Base-by-base conservation (phyloP, 371 early-diverging fungal genomes). In the Nosema muscidifuracis region DNA sequence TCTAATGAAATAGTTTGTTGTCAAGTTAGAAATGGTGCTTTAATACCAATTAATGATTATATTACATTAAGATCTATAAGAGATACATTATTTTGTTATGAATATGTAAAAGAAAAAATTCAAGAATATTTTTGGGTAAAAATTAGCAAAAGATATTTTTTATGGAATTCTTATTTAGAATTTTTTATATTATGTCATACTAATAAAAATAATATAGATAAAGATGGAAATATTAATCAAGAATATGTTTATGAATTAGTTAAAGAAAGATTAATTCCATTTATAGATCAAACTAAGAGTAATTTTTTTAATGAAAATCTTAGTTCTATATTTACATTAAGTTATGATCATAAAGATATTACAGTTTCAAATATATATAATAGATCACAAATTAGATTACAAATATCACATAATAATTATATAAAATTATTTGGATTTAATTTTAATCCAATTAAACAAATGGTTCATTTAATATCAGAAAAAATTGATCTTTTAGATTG, bases 401-500 rank as follows among this genome's bases (percentile, higher is more conserved):
- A 47, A n/a, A 47, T 47, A 10, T 47, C 47, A 4, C 3, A 13
- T 47, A 16, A 33, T 57, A 31, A 20, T 68, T 43, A 28, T 18
- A 4, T 15, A 2, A 26, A 12, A 10, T 56, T 24, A 4, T 38
- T 31, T 26, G 2, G 43, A 9, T 18, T 18, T 38, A 13, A 36
- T 16, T 22, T 69, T 20, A 28, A 16, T 16, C 73, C 40, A 10
- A 53, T 65, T 13, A 44, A 18, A 9, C n/a, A 9, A 4, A 47
- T 30, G 71, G 62, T 43, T 0, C 47, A 20, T 13, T 6, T 47
- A 47, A n/a, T 47, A n/a, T 47, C 47, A 12, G 47, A 47, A 4
- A 47, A 42, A 62, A 2, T 69, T 16, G 44, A 56, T 30, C 15
- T 80, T n/a, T 24, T 44, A 0, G 56, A 73, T 66, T 93, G 94